These are phyloP conservation scores for Chamaenerion angustifolium DNA, from an alignment of 345 rosid species.

Conservation along the genomic window DNA sequence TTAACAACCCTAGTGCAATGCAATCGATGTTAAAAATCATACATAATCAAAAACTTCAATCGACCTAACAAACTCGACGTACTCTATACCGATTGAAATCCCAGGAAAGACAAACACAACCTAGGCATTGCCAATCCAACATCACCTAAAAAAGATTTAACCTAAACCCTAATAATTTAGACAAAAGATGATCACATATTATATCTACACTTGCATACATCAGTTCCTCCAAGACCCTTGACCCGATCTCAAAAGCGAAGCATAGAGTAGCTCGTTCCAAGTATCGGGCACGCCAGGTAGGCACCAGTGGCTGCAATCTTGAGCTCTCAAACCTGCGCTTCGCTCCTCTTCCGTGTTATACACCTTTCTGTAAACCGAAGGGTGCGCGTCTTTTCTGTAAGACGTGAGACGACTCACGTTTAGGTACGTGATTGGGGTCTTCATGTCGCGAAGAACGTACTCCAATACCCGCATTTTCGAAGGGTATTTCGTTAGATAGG, in stretches of 20 bases:
- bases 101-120: too few species aligned
- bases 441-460: conserved; percentile 37
- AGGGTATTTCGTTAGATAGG: conserved; percentile 51
- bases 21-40: too few species aligned
- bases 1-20: too few species aligned
- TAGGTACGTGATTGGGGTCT: conserved; percentile 49
- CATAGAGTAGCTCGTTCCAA: conserved; percentile 75
- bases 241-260: conserved; percentile 45
- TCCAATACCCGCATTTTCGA: conserved; percentile 72
- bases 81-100: too few species aligned
- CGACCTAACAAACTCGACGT: too few species aligned
- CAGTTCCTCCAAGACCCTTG: conserved; percentile 20
- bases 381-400: conserved; percentile 79
- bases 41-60: too few species aligned
- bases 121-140: too few species aligned
- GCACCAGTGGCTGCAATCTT: conserved; percentile 97
- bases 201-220: background rate
- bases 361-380: conserved; percentile 52
- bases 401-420: conserved; percentile 72
- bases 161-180: too few species aligned
- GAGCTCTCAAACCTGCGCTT: conserved; percentile 36
- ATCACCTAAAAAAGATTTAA: too few species aligned
- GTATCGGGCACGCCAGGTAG: conserved; percentile 83
- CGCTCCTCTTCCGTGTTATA: conserved; percentile 37
- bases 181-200: too few species aligned